Evolutionary conservation across 2,329 filamentous ascomycete species (phyloP), one percentile per base, ranked within the genome.

Genomic region (Bimuria novae-zelandiae): DNA sequence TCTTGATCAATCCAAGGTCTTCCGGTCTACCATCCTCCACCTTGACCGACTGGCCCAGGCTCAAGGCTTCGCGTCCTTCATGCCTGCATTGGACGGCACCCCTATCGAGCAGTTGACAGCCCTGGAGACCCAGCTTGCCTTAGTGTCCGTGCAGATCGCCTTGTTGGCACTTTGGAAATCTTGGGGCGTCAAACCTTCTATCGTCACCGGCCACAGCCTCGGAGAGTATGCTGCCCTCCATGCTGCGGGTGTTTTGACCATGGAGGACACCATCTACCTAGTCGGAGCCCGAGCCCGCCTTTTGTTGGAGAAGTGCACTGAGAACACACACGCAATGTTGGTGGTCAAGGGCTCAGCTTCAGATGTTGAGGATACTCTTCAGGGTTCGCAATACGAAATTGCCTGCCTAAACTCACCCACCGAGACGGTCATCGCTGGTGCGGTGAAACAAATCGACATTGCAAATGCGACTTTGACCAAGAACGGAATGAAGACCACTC

Each of bases 401-500:
- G n/a, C n/a, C n/a, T n/a, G n/a, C n/a, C n/a, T n/a, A n/a, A n/a
- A n/a, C n/a, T n/a, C n/a, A n/a, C n/a, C n/a, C n/a, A n/a, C n/a
- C n/a, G n/a, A n/a, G n/a, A n/a, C n/a, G n/a, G n/a, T n/a, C n/a
- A n/a, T n/a, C n/a, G n/a, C n/a, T n/a, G n/a, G n/a, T n/a, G n/a
- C n/a, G n/a, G n/a, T n/a, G n/a, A n/a, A n/a, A n/a, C n/a, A n/a
- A n/a, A n/a, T n/a, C n/a, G n/a, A n/a, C n/a, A n/a, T n/a, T n/a
- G n/a, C n/a, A n/a, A n/a, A 83, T 52, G 76, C 76, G 3, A 12
- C 78, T 71, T 50, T 71, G 81, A 6, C 64, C 76, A 69, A 72
- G 6, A 75, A 79, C 51, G 82, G 82, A 1, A 80, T 85, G 72
- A 86, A 86, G 71, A 81, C 79, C 54, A 84, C 80, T 12, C 81